Percentiles rank a stretch among this genome's conserved stretches.
phyloP scores from a whole-genome alignment of 371 early-diverging fungal genomes.

The Lichtheimia corymbifera region DNA sequence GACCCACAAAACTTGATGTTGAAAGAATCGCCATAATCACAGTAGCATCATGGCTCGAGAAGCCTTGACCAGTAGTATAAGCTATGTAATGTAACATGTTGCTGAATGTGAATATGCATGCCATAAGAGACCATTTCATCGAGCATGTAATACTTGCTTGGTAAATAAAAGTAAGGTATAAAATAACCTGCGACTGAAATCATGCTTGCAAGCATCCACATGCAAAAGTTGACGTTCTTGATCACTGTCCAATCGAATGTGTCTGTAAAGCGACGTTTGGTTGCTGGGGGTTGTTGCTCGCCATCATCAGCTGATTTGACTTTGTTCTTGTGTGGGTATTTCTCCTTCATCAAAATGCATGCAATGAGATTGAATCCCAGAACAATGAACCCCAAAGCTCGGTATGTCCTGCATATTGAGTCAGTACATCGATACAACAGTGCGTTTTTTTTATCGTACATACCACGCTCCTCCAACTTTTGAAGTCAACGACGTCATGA shows the following conservation, averaged over 20 bases:
- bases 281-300: conserved; percentile 3
- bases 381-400: conserved; percentile 44
- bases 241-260: conserved; percentile 39
- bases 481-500: conserved; percentile 52
- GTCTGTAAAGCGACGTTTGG: conserved; percentile 16
- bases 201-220: conserved; percentile 30
- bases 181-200: conserved; percentile 44
- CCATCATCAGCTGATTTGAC: conserved; percentile 4
- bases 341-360: conserved; percentile 30
- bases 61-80: conserved; percentile 15
- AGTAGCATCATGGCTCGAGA: conserved; percentile 12
- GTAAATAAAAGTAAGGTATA: conserved; percentile 51
- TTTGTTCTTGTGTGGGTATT: conserved; percentile 16
- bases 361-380: conserved; percentile 28
- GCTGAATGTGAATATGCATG: background rate
- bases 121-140: background rate
- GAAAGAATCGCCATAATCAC: conserved; percentile 25
- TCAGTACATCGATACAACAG: background rate
- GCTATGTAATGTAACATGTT: conserved; percentile 5
- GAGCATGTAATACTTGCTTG: conserved; percentile 17
- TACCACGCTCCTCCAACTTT: conserved; percentile 51
- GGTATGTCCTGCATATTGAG: conserved; percentile 12
- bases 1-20: conserved; percentile 50
- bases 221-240: conserved; percentile 33
- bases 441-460: too few species aligned